Percentiles rank a stretch among this genome's conserved stretches.
These are phyloP conservation scores for Aspergillus pseudoterreus DNA, from an alignment of 2,329 filamentous ascomycete species.

Conservation along the genomic window DNA sequence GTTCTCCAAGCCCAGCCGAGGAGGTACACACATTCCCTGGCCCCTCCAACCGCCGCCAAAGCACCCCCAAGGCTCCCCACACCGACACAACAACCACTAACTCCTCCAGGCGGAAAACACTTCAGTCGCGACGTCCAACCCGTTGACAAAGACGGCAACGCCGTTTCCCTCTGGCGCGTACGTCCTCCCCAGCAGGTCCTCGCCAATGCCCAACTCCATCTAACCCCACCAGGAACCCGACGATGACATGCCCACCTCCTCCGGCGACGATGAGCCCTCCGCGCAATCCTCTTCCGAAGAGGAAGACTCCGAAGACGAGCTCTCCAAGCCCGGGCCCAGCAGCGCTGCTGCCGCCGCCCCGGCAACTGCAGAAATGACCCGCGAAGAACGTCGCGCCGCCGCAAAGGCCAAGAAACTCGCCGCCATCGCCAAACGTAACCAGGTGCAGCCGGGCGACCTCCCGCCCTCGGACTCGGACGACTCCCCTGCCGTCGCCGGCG, in stretches of 20 bases:
- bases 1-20: slow-evolving; percentile 88
- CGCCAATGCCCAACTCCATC: no score
- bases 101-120: slow-evolving; percentile 74
- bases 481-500: slow-evolving; percentile 33
- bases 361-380: slow-evolving; percentile 57
- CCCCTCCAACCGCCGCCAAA: neutral
- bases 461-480: slow-evolving; percentile 65
- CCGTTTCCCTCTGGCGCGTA: slow-evolving; percentile 81
- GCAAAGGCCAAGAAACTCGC: slow-evolving; percentile 91
- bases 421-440: slow-evolving; percentile 72
- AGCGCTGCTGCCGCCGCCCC: neutral
- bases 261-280: slow-evolving; percentile 44
- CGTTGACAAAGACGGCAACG: slow-evolving; percentile 82
- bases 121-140: slow-evolving; percentile 90
- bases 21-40: slow-evolving; percentile 58
- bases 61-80: neutral
- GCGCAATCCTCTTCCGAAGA: slow-evolving; percentile 22
- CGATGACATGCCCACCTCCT: slow-evolving; percentile 26
- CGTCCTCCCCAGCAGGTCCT: slow-evolving; percentile 24
- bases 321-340: slow-evolving; percentile 48
- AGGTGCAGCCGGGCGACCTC: slow-evolving; percentile 77
- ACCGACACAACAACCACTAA: neutral
- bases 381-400: slow-evolving; percentile 81
- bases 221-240: slow-evolving; percentile 31
- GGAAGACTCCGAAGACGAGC: slow-evolving; percentile 48